Percentiles rank a stretch among this genome's conserved stretches.
phyloP scores from a whole-genome alignment of 2,329 filamentous ascomycete genomes.

The Cordyceps farinosa region DNA sequence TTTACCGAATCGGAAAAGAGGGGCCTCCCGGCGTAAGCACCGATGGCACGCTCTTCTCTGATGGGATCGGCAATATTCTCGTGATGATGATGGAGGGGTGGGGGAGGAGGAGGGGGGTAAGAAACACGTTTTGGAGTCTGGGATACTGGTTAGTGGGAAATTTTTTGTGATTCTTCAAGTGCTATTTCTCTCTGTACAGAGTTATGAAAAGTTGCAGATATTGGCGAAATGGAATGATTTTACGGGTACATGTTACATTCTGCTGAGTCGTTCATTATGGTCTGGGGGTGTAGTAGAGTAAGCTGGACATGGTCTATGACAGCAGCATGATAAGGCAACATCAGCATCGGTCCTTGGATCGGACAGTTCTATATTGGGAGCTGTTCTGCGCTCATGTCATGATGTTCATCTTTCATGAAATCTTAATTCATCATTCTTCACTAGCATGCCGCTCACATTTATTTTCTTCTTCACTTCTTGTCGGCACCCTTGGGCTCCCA shows the following conservation, averaged over 20 bases:
- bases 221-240: not conserved
- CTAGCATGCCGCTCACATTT: not conserved
- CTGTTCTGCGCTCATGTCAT: not conserved
- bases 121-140: not conserved
- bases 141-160: not conserved
- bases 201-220: not conserved
- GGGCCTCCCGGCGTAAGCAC: conserved; percentile 63
- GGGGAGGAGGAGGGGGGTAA: not conserved
- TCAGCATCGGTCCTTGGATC: not conserved
- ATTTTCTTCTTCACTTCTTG: not conserved
- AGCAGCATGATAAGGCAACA: not conserved
- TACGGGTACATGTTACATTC: not conserved
- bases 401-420: not conserved
- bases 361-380: not conserved
- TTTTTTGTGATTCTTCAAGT: not conserved
- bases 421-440: not conserved
- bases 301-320: not conserved
- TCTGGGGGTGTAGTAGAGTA: not conserved
- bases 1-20: conserved; percentile 93
- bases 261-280: not conserved
- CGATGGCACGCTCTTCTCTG: not conserved
- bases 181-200: not conserved
- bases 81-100: not conserved
- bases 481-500: conserved; percentile 29
- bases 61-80: no score